Conservation (phyloP, 2,329 filamentous ascomycete genomes). For the Microdochium paspali region DNA sequence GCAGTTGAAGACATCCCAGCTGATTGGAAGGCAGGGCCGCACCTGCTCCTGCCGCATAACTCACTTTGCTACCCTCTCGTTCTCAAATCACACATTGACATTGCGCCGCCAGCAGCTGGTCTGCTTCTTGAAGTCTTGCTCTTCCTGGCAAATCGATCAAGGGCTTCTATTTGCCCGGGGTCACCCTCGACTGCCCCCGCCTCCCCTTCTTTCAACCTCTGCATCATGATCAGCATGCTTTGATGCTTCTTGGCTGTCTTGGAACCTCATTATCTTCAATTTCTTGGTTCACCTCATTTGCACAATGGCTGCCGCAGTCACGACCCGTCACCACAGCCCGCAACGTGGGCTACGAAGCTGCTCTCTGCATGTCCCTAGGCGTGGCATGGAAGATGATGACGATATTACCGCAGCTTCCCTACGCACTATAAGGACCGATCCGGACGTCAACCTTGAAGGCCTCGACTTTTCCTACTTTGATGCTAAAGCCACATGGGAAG, state of each 20-base stretch:
- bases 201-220: constrained; percentile 12
- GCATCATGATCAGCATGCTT: constrained; percentile 28
- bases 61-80: neutral
- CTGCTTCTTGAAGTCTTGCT: neutral
- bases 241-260: constrained; percentile 24
- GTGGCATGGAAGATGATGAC: constrained; percentile 28
- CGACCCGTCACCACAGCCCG: constrained; percentile 16
- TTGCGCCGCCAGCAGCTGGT: neutral
- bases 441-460: constrained; percentile 19
- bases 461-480: constrained; percentile 21
- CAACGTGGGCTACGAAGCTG: constrained; percentile 21
- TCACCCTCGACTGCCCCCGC: constrained; percentile 7
- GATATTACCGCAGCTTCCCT: constrained; percentile 16
- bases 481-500: constrained; percentile 22
- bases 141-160: neutral
- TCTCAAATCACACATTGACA: neutral
- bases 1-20: neutral
- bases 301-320: constrained; percentile 16
- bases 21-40: neutral
- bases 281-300: constrained; percentile 20
- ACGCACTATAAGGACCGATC: constrained; percentile 14
- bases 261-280: constrained; percentile 21
- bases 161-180: constrained; percentile 3
- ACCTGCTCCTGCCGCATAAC: neutral
- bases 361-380: constrained; percentile 27